Percentiles rank a stretch among this genome's conserved stretches.
Conservation (phyloP, 306 rosid genomes). For the Crataegus laevigata region DNA sequence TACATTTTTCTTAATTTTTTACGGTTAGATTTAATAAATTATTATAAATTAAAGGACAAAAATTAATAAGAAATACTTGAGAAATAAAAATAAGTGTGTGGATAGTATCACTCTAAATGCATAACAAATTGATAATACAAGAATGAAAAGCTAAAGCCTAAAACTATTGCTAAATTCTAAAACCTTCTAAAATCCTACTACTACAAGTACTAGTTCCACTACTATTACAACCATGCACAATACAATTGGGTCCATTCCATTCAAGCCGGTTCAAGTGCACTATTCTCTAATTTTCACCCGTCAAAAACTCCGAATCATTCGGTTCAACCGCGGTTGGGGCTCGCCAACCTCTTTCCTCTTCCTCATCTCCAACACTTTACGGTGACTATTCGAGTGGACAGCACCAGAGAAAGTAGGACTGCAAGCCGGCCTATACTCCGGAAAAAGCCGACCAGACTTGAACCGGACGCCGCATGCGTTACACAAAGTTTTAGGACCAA, state of each 20-base stretch:
- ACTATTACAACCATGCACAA: constrained; percentile 9
- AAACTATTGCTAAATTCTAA: constrained; percentile 1
- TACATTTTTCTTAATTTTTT: no score
- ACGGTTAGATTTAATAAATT: no score
- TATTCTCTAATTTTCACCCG: background rate
- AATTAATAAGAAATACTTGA: rapidly evolving
- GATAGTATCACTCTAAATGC: no score
- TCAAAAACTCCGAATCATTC: constrained; percentile 45
- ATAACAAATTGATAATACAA: background rate
- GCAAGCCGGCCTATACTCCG: constrained; percentile 94
- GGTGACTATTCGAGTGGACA: constrained; percentile 81
- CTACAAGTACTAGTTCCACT: background rate
- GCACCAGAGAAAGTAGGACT: constrained; percentile 72
- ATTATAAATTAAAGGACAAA: no score
- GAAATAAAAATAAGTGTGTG: no score
- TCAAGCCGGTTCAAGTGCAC: constrained; percentile 14
- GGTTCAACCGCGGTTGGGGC: constrained; percentile 32
- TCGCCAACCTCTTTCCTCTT: constrained; percentile 41
- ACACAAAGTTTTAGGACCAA: constrained; percentile 79
- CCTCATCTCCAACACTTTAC: constrained; percentile 87
- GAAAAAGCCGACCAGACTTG: constrained; percentile 85
- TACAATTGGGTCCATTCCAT: constrained; percentile 16
- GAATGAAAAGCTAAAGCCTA: background rate
- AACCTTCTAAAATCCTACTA: constrained; percentile 18
- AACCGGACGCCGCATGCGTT: constrained; percentile 94